These are phyloP conservation scores for Manihot esculenta DNA, from an alignment of 441 rosid species.

Conservation along the genomic window DNA sequence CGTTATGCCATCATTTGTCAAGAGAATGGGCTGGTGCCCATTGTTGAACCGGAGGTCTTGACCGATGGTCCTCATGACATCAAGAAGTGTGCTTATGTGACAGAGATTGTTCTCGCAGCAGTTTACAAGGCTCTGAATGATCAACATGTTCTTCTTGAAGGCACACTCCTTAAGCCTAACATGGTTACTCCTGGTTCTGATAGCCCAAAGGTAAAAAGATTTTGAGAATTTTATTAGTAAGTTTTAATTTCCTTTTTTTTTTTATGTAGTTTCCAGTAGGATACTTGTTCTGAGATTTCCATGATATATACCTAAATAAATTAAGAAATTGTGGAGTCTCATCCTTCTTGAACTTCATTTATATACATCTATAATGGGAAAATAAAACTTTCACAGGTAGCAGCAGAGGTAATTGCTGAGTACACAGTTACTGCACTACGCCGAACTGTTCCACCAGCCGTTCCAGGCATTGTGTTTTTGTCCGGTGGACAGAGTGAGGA, in stretches of 20 bases:
- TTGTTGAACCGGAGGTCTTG: constrained; percentile 90
- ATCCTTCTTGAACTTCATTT: too few species aligned
- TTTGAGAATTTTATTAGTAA: too few species aligned
- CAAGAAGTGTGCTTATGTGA: constrained; percentile 75
- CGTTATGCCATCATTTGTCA: constrained; percentile 93
- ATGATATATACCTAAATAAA: too few species aligned
- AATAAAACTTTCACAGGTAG: constrained; percentile 36
- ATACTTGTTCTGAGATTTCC: too few species aligned
- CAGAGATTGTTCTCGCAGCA: constrained; percentile 84
- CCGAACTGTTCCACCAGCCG: constrained; percentile 87
- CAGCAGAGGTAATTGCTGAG: constrained; percentile 65
- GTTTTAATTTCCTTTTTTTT: too few species aligned
- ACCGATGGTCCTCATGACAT: constrained; percentile 86
- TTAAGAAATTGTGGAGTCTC: too few species aligned
- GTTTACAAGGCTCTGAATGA: constrained; percentile 92
- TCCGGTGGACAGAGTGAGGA: constrained; percentile 96
- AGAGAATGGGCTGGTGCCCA: constrained; percentile 89
- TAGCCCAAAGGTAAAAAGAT: constrained; percentile 58
- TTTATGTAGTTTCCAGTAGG: too few species aligned
- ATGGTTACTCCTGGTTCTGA: constrained; percentile 97
- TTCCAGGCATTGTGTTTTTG: constrained; percentile 83
- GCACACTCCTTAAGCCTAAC: constrained; percentile 91
- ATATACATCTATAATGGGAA: too few species aligned
- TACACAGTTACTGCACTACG: constrained; percentile 73
- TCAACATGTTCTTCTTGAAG: constrained; percentile 94